Base-by-base conservation (phyloP, 2,329 filamentous ascomycete genomes). In the Colletotrichum falcatum region DNA sequence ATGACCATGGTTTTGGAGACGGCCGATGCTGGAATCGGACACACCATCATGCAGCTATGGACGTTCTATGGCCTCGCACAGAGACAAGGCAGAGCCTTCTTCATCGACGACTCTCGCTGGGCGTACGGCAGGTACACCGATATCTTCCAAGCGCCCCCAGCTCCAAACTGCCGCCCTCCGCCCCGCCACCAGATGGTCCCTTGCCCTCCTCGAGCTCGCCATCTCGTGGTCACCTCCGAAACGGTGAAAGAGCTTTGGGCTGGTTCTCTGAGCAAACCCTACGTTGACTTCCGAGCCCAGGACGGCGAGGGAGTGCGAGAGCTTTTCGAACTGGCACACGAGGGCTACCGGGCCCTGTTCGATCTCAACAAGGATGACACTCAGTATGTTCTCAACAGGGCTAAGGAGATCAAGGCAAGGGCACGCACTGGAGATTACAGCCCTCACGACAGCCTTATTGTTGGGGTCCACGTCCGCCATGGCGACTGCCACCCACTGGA, bases 61-160 rank as follows among this genome's bases (percentile, higher is more conserved):
- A 91, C 92, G 75, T 91, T 93, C 33, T 97, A 96, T 77, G 93
- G 93, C 4, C 82, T 97, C 64, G 93, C 94, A 2, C 85, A 91
- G 77, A 87, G 90, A 70, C 92, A 97, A 78, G 88, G 88, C 18
- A 86, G 94, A 30, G 85, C 89, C 1, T 97, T 97, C 80, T 97
- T 97, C 81, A 85, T 97, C 72, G 93, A 97, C 75, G 94, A 97
- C 80, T 89, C 91, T 8, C 87, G 91, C 74, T 97, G 94, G 91
- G 90, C 92, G 1, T 96, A 96, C 75, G 94, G 94, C 12, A 85
- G 86, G 61, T 97, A 93, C 77, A 86, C 86, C 0, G 86, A 89
- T 61, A 94, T 93, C 75, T 97, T 97, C 80, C 82, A 88, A 55
- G 81, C 88, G 3, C 91, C 91, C 1, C 91, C 92, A 0, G 74